Evolutionary conservation across 495 filamentous ascomycete species (phyloP), one percentile per base, ranked within the genome.

Genomic region (Tuber brumale): DNA sequence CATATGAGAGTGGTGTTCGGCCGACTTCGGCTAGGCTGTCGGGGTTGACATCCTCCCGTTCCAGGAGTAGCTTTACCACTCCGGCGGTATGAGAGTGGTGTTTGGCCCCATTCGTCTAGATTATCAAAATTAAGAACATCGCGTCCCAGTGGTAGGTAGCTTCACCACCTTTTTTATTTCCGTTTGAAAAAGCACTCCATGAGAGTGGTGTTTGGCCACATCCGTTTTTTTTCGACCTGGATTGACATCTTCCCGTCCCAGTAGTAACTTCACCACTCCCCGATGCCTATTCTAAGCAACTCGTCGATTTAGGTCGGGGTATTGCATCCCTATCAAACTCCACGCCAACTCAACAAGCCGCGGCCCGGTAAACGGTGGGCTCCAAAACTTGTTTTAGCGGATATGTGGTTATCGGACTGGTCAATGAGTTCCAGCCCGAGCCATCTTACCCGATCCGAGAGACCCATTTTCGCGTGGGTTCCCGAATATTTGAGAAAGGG

Each of bases 1-100:
- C 57, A 66, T 66, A 66, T 66, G 57, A 66, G 57, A 66, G 57
- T 66, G 57, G 57, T 66, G 57, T 66, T 66, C 57, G 57, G 57
- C 57, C 57, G 57, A 66, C 27, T 35, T 35, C 57, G 57, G 35
- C 57, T 66, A 66, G 57, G 57, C 31, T 66, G 57, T 66, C 57
- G 57, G 57, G 57, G 57, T 66, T 66, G 57, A 66, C 57, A 66
- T 66, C 57, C 57, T 66, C 57, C 57, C 57, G 57, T 66, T 66
- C 57, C 57, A 66, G 57, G 57, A 66, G 57, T 66, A 66, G 57
- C 57, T 66, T 66, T 66, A 66, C 57, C 57, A 66, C 57, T 66
- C 57, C 57, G 27, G n/a, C 57, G 57, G 27, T 35, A 18, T 66
- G 57, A 66, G 57, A 66, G 57, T 66, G 57, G 57, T 66, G 57